These are phyloP conservation scores for Cercospora beticola DNA, from an alignment of 2,329 filamentous ascomycete species.

Conservation along the genomic window DNA sequence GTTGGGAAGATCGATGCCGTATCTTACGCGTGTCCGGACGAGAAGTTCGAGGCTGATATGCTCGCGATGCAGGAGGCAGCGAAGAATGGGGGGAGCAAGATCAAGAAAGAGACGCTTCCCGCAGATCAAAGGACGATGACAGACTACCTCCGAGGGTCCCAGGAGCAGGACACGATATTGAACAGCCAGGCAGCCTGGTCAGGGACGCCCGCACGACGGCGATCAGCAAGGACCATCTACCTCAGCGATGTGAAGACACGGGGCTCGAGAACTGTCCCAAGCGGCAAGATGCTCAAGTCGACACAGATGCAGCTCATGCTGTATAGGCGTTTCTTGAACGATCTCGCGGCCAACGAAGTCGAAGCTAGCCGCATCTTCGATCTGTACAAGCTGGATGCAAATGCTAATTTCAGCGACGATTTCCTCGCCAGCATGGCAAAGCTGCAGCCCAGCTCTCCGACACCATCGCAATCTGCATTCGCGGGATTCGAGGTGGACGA, in stretches of 20 bases:
- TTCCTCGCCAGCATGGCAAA: conserved; percentile 78
- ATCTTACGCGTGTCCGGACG: conserved; percentile 73
- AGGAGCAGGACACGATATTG: conserved; percentile 13
- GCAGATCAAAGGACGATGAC: conserved; percentile 38
- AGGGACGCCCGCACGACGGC: neutral
- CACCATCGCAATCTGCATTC: neutral
- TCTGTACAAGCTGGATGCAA: conserved; percentile 68
- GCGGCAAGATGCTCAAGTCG: conserved; percentile 65
- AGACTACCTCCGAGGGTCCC: conserved; percentile 31
- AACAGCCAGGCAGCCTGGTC: conserved; percentile 18
- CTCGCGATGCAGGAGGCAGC: conserved; percentile 38
- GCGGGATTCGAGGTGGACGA: neutral
- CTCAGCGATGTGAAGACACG: conserved; percentile 89
- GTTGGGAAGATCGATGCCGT: conserved; percentile 89
- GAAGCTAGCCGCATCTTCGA: conserved; percentile 67
- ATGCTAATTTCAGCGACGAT: conserved; percentile 69
- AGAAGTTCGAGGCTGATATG: conserved; percentile 64
- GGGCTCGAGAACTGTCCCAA: conserved; percentile 61
- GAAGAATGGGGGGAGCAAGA: conserved; percentile 28
- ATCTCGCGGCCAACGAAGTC: conserved; percentile 69
- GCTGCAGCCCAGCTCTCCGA: conserved; percentile 47
- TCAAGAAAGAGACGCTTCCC: conserved; percentile 37
- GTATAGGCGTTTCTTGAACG: conserved; percentile 80
- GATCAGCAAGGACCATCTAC: conserved; percentile 53
- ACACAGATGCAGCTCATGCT: conserved; percentile 85